Percentiles rank a stretch among this genome's conserved stretches.
Evolutionary conservation across 129 eudicot species (phyloP).

Genomic region (Pittosporum tobira): DNA sequence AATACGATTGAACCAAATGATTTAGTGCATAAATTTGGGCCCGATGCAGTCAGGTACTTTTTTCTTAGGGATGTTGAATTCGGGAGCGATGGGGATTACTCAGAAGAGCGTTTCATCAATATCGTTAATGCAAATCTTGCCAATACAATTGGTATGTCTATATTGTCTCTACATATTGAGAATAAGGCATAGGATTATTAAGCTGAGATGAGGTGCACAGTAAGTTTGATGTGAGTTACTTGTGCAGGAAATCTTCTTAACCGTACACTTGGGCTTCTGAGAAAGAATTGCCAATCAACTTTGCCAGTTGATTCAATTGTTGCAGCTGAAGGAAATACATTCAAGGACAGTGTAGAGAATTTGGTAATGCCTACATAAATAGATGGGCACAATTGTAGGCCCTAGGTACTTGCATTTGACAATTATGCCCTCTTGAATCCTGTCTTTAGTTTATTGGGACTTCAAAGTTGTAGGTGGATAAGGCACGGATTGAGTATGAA

Average conservation of each 20-base stretch:
- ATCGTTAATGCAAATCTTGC: constrained; percentile 94
- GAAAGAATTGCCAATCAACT: constrained; percentile 88
- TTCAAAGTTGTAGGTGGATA: constrained; percentile 47
- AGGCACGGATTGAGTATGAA: constrained; percentile 59
- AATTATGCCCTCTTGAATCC: not conserved
- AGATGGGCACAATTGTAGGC: no score
- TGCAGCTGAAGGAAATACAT: constrained; percentile 83
- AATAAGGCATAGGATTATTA: not conserved
- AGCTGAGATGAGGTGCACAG: not conserved
- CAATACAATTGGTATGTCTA: constrained; percentile 71
- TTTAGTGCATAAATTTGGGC: constrained; percentile 65
- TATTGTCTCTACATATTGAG: not conserved
- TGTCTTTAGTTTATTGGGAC: not conserved
- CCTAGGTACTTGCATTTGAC: no score
- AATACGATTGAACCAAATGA: constrained; percentile 94
- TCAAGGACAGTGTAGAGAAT: constrained; percentile 72
- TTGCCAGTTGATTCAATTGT: constrained; percentile 60
- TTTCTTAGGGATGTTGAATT: constrained; percentile 94
- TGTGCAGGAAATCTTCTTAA: constrained; percentile 90
- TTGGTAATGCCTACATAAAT: constrained; percentile 43
- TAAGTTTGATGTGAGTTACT: constrained; percentile 10
- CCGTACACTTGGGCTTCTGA: constrained; percentile 96
- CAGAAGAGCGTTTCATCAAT: constrained; percentile 86
- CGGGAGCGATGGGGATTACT: constrained; percentile 94
- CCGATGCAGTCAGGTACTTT: constrained; percentile 93